Percentiles rank a stretch among this genome's conserved stretches.
These are phyloP conservation scores for Diaporthe sp. DNA, from an alignment of 2,329 filamentous ascomycete species.

Conservation along the genomic window DNA sequence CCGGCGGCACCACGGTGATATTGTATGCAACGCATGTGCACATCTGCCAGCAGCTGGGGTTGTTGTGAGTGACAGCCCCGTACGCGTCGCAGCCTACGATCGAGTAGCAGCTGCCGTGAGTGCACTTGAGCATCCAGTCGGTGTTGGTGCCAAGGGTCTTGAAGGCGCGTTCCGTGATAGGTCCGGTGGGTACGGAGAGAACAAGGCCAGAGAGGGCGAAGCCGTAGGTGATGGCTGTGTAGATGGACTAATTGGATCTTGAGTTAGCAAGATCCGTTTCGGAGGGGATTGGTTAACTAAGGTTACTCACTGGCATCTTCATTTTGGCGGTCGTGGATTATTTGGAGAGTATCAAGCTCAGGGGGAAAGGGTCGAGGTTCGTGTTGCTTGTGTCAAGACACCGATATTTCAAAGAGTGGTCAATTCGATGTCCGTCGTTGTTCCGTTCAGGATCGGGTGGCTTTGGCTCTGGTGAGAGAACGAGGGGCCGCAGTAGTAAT, in stretches of 20 bases:
- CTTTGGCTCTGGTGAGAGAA: background rate
- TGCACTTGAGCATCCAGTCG: conserved; percentile 21
- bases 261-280: background rate
- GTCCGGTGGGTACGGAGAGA: background rate
- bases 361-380: background rate
- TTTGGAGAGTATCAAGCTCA: background rate
- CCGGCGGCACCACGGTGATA: background rate
- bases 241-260: background rate
- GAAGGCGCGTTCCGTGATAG: background rate
- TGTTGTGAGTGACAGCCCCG: background rate
- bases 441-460: no score
- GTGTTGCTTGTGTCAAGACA: background rate
- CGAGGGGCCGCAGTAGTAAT: background rate
- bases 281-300: background rate
- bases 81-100: background rate
- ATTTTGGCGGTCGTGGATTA: background rate
- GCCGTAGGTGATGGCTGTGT: background rate
- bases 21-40: background rate
- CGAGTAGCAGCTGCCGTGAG: conserved; percentile 17
- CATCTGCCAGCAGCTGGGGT: conserved; percentile 15
- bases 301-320: background rate
- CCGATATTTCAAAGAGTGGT: background rate
- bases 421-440: background rate
- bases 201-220: background rate
- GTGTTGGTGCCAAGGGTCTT: background rate